Base-by-base conservation (phyloP, 2,329 filamentous ascomycete genomes). In the Scytalidium sp. region DNA sequence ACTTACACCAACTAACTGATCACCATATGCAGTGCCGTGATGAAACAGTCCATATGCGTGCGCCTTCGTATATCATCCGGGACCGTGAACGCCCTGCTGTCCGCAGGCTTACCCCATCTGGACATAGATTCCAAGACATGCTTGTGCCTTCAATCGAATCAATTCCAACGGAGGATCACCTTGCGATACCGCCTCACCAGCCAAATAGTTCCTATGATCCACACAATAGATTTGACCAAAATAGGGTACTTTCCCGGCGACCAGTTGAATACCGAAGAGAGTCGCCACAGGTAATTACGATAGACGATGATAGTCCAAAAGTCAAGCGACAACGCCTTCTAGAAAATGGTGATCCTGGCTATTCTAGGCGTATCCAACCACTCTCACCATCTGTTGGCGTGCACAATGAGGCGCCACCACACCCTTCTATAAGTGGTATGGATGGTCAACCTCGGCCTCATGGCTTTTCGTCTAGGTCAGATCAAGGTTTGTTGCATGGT, bases 71-170 rank as follows among this genome's bases (percentile, higher is more conserved):
- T 46, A 29, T 45, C 32, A 41, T 43, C 13, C 55, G 52, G 47
- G 56, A 60, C 17, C 51, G 54, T 44, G 56, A 54, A 52, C 53
- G 55, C 50, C 56, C 61, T 60, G 51, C 59, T 60, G 59, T 61
- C 52, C 58, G 62, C 56, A 59, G 57, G 55, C 51, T 55, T 41
- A 56, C 59, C 52, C 53, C 59, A 43, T 45, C 56, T 27, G 60
- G 49, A 41, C 48, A 56, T 53, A 56, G 56, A 40, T 53, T 62
- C 3, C 59, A 66, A 57, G 63, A 66, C 44, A 54, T 64, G 54
- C 60, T 61, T 48, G 58, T 65, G 40, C 59, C 60, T 52, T 66
- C 64, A 17, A 64, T 66, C 60, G 64, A 66, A 56, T 56, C 56
- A 47, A 21, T 49, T 42, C 52, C 57, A 56, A 58, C 54, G 54